Evolutionary conservation across 139 green algal species (phyloP), one percentile per base, ranked within the genome.

Genomic region (Astrephomene gubernaculifera): DNA sequence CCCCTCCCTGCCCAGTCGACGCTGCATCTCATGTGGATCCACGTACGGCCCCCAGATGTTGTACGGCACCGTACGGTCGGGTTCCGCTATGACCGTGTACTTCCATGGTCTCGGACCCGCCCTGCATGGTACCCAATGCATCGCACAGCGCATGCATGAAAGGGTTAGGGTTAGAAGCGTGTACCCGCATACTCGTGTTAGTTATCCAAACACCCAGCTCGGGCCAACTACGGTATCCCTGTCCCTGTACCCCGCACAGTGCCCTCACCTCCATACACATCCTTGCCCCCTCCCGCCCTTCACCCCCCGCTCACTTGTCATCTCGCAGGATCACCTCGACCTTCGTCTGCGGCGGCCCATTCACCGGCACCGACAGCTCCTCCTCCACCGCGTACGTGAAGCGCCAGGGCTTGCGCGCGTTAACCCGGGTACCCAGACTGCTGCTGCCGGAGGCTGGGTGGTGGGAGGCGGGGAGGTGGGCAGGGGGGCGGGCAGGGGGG

Each of bases 1-100:
- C n/a, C n/a, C n/a, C n/a, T n/a, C n/a, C n/a, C n/a, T n/a, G n/a
- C n/a, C n/a, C n/a, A n/a, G n/a, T n/a, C n/a, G n/a, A n/a, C n/a
- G n/a, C n/a, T n/a, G n/a, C n/a, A n/a, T n/a, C n/a, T n/a, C n/a
- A n/a, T 41, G 5, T 4, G 76, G 76, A 10, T 83, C 76, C n/a
- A 72, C 60, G 76, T 83, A 83, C 29, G 76, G 76, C 38, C 76
- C 76, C 76, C 76, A 83, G 19, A 72, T 83, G 76, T 61, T 72
- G 60, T 71, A 71, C 74, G 54, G 74, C 54, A 82, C 33, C 27
- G 3, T 49, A 25, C 36, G 74, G 0, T 41, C 36, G 19, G 22
- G 60, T n/a, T 73, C 60, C 31, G 31, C 17, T 29, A 25, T 36
- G 4, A 83, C 76, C 19, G 76, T 83, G n/a, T 83, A 83, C 76